Conservation (phyloP, 176 grass and related monocot species). For the Eragrostis nindensis region DNA sequence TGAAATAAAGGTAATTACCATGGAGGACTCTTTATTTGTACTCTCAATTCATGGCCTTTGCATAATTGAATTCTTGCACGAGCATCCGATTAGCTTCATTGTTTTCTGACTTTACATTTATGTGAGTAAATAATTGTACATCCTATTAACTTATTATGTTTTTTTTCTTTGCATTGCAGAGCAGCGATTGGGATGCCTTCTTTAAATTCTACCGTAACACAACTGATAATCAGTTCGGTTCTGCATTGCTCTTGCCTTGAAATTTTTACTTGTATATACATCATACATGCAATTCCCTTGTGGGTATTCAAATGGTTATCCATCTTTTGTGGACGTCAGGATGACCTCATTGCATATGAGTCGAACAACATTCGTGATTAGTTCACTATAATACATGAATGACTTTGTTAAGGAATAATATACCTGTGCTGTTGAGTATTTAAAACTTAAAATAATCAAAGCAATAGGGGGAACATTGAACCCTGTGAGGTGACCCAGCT, state of each 20-base stretch:
- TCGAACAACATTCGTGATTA: neutral
- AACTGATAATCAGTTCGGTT: slow-evolving; percentile 93
- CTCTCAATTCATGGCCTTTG: slow-evolving; percentile 17
- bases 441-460: slow-evolving; percentile 33
- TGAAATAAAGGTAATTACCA: slow-evolving; percentile 75
- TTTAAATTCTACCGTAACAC: slow-evolving; percentile 94
- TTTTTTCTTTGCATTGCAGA: slow-evolving; percentile 64
- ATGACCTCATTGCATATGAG: neutral
- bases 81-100: neutral
- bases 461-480: neutral
- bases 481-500: no score
- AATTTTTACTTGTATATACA: slow-evolving; percentile 5
- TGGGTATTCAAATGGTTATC: slow-evolving; percentile 13
- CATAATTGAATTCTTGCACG: slow-evolving; percentile 25
- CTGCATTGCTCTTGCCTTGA: slow-evolving; percentile 43
- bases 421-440: slow-evolving; percentile 2
- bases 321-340: neutral
- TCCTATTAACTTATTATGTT: slow-evolving; percentile 45
- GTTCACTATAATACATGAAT: slow-evolving; percentile 6
- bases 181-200: slow-evolving; percentile 81
- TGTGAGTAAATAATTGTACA: slow-evolving; percentile 23
- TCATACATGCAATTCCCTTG: slow-evolving; percentile 7
- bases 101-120: slow-evolving; percentile 22
- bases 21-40: slow-evolving; percentile 19
- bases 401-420: slow-evolving; percentile 13